Conservation (phyloP, 2,329 filamentous ascomycete genomes). For the Escovopsis sp. region DNA sequence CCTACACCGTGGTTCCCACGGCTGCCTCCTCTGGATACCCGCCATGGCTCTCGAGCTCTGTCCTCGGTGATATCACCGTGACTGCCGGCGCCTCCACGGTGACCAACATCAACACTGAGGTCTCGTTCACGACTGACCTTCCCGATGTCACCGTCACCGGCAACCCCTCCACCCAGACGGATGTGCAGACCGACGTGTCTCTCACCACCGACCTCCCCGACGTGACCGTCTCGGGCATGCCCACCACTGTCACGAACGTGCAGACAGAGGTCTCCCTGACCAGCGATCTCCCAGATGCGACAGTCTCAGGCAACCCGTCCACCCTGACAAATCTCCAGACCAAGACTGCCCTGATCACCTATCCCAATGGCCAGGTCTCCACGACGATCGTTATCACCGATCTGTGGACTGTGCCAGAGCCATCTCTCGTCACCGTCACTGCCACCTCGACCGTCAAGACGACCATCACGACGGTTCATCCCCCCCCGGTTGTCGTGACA, state of each 20-base stretch:
- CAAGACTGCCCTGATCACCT: slow-evolving; percentile 10
- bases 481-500: slow-evolving; percentile 12
- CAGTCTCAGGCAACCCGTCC: slow-evolving; percentile 15
- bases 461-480: slow-evolving; percentile 12
- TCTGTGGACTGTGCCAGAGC: slow-evolving; percentile 9
- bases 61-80: slow-evolving; percentile 12
- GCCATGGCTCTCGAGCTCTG: slow-evolving; percentile 5
- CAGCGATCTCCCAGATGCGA: slow-evolving; percentile 16
- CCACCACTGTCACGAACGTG: slow-evolving; percentile 16
- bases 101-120: slow-evolving; percentile 12
- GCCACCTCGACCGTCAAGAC: slow-evolving; percentile 12
- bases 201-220: slow-evolving; percentile 11
- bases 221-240: slow-evolving; percentile 14
- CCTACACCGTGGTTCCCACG: slow-evolving; percentile 9
- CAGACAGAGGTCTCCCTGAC: slow-evolving; percentile 15
- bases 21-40: neutral
- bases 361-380: slow-evolving; percentile 7
- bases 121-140: slow-evolving; percentile 9
- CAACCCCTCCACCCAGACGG: slow-evolving; percentile 10
- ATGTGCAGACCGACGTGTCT: slow-evolving; percentile 9
- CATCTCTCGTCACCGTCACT: slow-evolving; percentile 12
- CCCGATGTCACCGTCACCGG: slow-evolving; percentile 16
- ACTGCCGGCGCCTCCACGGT: slow-evolving; percentile 11
- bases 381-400: slow-evolving; percentile 16
- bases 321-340: slow-evolving; percentile 17